Evolutionary conservation across 768 basidiomycete species (phyloP).

Genomic region (Podaxis sp.): DNA sequence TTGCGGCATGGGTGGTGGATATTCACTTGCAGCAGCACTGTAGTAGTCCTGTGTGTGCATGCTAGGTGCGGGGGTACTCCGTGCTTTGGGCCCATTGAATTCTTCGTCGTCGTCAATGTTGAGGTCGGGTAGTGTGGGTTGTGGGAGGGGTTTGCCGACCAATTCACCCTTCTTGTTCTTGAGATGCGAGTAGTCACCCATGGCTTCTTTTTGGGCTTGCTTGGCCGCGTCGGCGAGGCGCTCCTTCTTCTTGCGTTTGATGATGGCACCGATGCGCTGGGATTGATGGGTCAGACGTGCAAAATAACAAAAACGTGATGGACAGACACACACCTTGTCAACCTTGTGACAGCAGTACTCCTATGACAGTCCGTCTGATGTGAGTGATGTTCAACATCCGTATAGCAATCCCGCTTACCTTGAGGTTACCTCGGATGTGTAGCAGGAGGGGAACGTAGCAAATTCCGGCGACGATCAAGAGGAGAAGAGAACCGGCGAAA

Average conservation of each 20-base stretch:
- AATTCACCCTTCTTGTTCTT: constrained; percentile 92
- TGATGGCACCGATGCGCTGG: constrained; percentile 89
- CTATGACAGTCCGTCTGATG: constrained; percentile 33
- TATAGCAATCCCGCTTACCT: constrained; percentile 46
- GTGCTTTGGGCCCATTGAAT: constrained; percentile 56
- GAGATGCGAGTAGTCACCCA: constrained; percentile 86
- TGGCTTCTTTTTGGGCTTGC: constrained; percentile 87
- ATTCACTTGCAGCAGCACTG: constrained; percentile 43
- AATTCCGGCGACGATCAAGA: constrained; percentile 81
- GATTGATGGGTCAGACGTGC: constrained; percentile 7
- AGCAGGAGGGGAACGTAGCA: constrained; percentile 93
- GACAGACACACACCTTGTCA: constrained; percentile 69
- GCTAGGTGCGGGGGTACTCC: constrained; percentile 47
- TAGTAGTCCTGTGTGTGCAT: constrained; percentile 57
- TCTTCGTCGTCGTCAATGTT: constrained; percentile 82
- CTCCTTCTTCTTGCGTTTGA: constrained; percentile 88
- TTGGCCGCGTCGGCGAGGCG: constrained; percentile 79
- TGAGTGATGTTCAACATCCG: background rate
- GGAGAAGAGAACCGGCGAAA: constrained; percentile 79
- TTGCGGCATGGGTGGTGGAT: constrained; percentile 75
- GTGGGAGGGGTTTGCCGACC: constrained; percentile 77
- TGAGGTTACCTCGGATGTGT: constrained; percentile 96
- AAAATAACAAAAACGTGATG: background rate
- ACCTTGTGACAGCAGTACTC: constrained; percentile 99
- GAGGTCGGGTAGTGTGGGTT: constrained; percentile 93